Evolutionary conservation across 2,329 filamentous ascomycete species (phyloP).

Genomic region (Trichoderma afroharzianum): DNA sequence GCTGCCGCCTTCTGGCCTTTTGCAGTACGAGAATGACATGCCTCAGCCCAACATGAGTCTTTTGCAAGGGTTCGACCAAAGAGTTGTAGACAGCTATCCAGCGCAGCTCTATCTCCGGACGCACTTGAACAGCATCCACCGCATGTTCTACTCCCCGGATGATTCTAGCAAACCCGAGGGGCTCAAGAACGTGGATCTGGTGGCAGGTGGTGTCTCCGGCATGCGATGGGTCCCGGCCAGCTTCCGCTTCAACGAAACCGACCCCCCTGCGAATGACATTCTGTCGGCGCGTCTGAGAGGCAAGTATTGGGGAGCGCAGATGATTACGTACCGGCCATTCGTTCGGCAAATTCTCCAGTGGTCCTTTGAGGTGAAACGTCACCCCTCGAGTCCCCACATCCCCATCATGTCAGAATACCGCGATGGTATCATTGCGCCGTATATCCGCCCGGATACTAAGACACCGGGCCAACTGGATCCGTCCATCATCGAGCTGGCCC

Average conservation of each 20-base stretch:
- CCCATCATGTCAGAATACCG: conserved; percentile 35
- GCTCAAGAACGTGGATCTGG: conserved; percentile 45
- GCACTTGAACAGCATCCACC: conserved; percentile 61
- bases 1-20: conserved; percentile 56
- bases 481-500: conserved; percentile 52
- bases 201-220: conserved; percentile 41
- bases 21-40: conserved; percentile 61
- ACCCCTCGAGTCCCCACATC: conserved; percentile 33
- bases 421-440: conserved; percentile 35
- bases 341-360: conserved; percentile 54
- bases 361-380: conserved; percentile 36
- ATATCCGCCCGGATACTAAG: conserved; percentile 36
- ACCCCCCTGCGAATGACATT: conserved; percentile 71
- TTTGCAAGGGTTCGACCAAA: conserved; percentile 40
- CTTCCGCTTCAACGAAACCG: conserved; percentile 60
- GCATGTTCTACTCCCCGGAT: conserved; percentile 49
- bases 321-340: conserved; percentile 84
- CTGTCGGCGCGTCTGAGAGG: conserved; percentile 79
- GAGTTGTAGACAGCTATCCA: conserved; percentile 57
- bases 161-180: conserved; percentile 33
- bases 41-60: conserved; percentile 59
- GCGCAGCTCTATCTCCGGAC: conserved; percentile 63
- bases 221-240: conserved; percentile 46
- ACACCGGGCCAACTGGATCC: conserved; percentile 39
- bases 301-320: conserved; percentile 90